Evolutionary conservation across 345 rosid species (phyloP).

Genomic region (Microcos paniculata): DNA sequence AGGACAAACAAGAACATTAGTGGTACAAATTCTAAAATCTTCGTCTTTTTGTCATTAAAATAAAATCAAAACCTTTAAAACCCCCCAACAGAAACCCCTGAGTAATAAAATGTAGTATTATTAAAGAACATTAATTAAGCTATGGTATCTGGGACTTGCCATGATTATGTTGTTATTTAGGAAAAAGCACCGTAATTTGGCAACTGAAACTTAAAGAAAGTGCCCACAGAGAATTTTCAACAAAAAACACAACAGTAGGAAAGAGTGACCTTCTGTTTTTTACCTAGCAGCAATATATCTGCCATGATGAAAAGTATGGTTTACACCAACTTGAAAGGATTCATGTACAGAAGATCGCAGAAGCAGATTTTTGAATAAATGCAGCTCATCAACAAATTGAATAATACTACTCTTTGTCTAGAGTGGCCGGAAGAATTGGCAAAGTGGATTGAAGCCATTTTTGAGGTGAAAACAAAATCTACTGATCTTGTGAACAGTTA

Average conservation of each 20-base stretch:
- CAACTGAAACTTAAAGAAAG: background rate
- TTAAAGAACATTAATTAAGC: background rate
- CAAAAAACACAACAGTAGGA: background rate
- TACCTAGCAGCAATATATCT: background rate
- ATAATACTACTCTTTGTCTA: background rate
- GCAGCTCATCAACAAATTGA: background rate
- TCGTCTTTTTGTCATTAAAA: background rate
- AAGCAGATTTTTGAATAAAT: background rate
- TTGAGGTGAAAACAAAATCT: background rate
- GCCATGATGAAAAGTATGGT: background rate
- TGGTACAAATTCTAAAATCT: background rate
- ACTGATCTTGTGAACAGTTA: background rate
- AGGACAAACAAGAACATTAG: background rate
- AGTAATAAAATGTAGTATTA: background rate
- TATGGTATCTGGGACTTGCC: background rate
- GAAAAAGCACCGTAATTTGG: background rate
- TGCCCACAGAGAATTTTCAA: background rate
- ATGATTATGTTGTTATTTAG: background rate
- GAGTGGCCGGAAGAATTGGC: background rate
- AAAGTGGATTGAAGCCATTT: background rate
- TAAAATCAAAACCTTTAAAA: too few relatives aligned
- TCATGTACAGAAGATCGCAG: background rate
- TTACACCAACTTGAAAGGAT: background rate
- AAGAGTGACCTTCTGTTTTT: background rate
- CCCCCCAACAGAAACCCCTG: background rate